Evolutionary conservation across 1,139 yeast species (phyloP), one percentile per base, ranked within the genome.

Genomic region (Blastobotrys indianensis): DNA sequence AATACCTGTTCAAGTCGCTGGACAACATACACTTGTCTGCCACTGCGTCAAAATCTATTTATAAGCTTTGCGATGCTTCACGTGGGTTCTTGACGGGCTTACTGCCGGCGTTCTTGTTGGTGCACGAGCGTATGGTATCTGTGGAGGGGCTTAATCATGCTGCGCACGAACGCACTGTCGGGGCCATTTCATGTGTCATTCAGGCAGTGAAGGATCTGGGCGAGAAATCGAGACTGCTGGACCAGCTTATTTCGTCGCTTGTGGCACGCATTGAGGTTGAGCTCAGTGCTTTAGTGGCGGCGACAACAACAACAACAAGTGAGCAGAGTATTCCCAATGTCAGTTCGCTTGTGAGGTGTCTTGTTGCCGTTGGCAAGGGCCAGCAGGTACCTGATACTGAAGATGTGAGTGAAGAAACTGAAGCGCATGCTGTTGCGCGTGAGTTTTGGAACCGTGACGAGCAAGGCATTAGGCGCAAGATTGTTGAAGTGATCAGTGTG

Each of bases 281-380:
- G 15, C 32, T 46, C 33, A 11, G 49, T 11, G 25, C 47, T 2
- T 13, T n/a, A n/a, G n/a, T n/a, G n/a, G n/a, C n/a, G n/a, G n/a
- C n/a, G n/a, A n/a, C n/a, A n/a, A n/a, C n/a, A n/a, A n/a, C n/a
- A n/a, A n/a, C n/a, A n/a, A 17, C n/a, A 32, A 25, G 10, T 31
- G 37, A 7, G 34, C 46, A 1, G 51, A 46, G 37, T 2, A 41
- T 51, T 17, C 50, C 46, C 15, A 30, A 45, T 20, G 39, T 51
- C 9, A 50, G 70, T 3, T 79, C 87, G 32, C 63, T 85, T 39
- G 65, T 85, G 29, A 67, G 76, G 8, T 84, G 88, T 59, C 63
- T 86, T 0, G 72, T 73, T 16, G 85, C 82, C 47, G 66, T 85
- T 11, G 92, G 88, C 0, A 81, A 79, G 48, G 87, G 90, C 0